Base-by-base conservation (phyloP, 2,329 filamentous ascomycete species). In the Neofusicoccum sp. region DNA sequence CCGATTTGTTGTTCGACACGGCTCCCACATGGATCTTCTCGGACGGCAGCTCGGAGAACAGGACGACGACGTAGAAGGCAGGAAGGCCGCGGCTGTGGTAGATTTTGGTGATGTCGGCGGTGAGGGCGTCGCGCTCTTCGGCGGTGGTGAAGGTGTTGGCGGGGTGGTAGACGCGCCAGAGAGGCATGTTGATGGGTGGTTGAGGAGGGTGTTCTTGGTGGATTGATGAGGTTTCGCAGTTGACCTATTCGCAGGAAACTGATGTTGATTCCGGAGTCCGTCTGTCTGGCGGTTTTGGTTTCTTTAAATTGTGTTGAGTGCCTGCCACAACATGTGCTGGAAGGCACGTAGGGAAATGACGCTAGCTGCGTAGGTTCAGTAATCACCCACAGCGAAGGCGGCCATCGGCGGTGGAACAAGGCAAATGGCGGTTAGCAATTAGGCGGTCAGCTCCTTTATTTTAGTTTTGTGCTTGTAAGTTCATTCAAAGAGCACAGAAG, bases 51-150 rank as follows among this genome's bases (percentile, higher is more conserved):
- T 68, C 63, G 58, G 75, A 66, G 69, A 79, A 80, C 56, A 77
- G 67, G 5, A 78, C 72, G 20, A 76, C 71, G 2, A 79, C 77
- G 63, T 79, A 80, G 66, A 80, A 79, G n/a, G 73, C 70, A 0
- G 78, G 78, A 1, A 80, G 71, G 4, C 68, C 63, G 38, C 67
- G 63, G 3, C 66, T 24, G 4, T 63, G 65, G 66, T 79, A 81
- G 62, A 79, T 72, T 61, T 74, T 70, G 49, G 76, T 79, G 34
- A 79, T 74, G 62, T 70, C 68, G 58, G 68, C 63, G 28, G 73
- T 67, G 2, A 79, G 62, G 12, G 70, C 57, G 20, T 48, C 41
- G 16, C 57, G 57, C 34, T 47, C 57, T 11, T 38, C 44, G 2
- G 31, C 11, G n/a, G 57, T 59, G 14, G 44, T 40, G 43, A 59